Base-by-base conservation (phyloP, 140 eudicot genomes). In the Cichorium intybus region DNA sequence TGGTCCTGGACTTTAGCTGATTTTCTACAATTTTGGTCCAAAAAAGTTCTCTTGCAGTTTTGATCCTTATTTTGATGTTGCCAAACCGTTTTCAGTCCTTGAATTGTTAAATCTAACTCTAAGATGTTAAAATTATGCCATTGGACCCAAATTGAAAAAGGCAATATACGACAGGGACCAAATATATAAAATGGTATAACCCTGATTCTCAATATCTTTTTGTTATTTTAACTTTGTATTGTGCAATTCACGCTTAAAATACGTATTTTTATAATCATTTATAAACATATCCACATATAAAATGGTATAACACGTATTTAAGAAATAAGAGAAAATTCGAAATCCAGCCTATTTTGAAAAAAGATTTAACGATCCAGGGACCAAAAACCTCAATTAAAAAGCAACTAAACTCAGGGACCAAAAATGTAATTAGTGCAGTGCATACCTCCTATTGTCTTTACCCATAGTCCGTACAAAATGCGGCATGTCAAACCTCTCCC, bases 401-500 rank as follows among this genome's bases (percentile, higher is more conserved):
- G 3, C 46, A 39, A 12, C 16, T 12, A 39, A 39, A 39, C 43
- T 2, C 1, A 39, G 16, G 46, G 46, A 39, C 46, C 16, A 39
- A 39, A 10, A 39, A 12, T 39, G 46, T 1, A 12, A 37, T 14
- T 15, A 12, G 34, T 47, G 62, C 10, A 49, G 10, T 8, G 31
- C 21, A 7, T 64, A 65, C 78, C 78, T 71, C 56, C 16, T 51
- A 24, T 51, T 53, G 35, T 78, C 79, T 75, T 83, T 82, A n/a
- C 81, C 89, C 90, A 85, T 76, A 0, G 84, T 85, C 72, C 90
- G 81, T 2, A 93, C 89, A 56, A 93, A 93, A 52, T 60, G 67
- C 10, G 99, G 99, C 70, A 74, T 79, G 73, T 93, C 99, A 26
- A 53, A 55, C 84, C 99, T 78, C 17, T 82, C 85, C 29, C 99